A percentile compares a stretch with the other conserved stretches of the same genome.
phyloP scores from a whole-genome alignment of 805 yeast genomes.

The Kluyveromyces starmeri region DNA sequence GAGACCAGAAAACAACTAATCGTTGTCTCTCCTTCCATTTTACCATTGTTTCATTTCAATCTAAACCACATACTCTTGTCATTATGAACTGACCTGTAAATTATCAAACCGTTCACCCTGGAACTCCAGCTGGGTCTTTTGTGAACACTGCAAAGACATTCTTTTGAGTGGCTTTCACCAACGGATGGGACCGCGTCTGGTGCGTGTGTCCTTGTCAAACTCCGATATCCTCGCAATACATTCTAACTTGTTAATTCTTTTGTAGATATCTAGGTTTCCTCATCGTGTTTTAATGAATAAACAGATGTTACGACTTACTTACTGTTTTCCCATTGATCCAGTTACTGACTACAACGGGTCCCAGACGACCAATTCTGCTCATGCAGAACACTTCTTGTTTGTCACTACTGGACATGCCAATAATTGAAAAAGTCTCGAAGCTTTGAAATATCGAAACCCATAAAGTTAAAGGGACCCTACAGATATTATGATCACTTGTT shows the following conservation, averaged over 20 bases:
- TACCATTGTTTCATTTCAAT: not conserved
- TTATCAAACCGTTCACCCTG: no score
- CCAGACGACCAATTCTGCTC: no score
- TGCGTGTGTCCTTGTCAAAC: not conserved
- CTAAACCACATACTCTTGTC: constrained; percentile 1
- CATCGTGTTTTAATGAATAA: constrained; percentile 16
- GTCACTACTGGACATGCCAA: no score
- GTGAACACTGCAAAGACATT: not conserved
- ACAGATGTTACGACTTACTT: constrained; percentile 10
- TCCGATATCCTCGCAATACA: not conserved
- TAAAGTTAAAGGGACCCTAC: no score
- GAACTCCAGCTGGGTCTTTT: no score
- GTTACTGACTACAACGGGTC: no score
- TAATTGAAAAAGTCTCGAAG: no score
- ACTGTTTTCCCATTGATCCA: not conserved
- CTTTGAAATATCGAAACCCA: no score
- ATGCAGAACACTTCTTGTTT: no score
- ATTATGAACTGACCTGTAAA: constrained; percentile 5
- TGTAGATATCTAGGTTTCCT: constrained; percentile 4
- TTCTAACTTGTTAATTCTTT: not conserved
- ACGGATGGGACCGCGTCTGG: constrained; percentile 1
- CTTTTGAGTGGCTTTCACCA: not conserved
- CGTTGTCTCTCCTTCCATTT: not conserved
- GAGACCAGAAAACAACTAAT: constrained; percentile 96
- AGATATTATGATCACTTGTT: no score